Conservation (phyloP, 495 filamentous ascomycete genomes). For the Penicillium daleae region DNA sequence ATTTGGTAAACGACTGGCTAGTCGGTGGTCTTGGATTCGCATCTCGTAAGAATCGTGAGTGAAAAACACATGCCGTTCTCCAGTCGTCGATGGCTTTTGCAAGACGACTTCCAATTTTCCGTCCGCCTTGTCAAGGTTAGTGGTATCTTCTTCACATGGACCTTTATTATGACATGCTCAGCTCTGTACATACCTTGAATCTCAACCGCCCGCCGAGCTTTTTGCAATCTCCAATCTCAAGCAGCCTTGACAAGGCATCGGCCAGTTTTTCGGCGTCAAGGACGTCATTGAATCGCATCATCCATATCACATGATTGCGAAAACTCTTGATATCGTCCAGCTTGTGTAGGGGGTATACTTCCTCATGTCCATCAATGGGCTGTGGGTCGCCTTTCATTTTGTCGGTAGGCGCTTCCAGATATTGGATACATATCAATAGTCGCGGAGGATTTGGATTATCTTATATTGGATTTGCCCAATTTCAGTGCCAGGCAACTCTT, state of each 20-base stretch:
- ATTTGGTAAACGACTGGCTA: conserved; percentile 34
- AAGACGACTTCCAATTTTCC: conserved; percentile 44
- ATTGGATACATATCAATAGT: not conserved
- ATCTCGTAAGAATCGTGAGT: conserved; percentile 35
- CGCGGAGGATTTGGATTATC: not conserved
- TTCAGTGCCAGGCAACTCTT: not conserved
- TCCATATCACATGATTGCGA: conserved; percentile 23
- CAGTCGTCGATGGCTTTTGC: conserved; percentile 30
- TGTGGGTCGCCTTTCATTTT: not conserved
- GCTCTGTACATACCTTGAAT: conserved; percentile 31
- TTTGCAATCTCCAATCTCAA: conserved; percentile 46
- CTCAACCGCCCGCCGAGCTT: conserved; percentile 51
- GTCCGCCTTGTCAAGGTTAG: conserved; percentile 27
- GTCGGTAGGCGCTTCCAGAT: not conserved
- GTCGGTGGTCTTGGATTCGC: conserved; percentile 36
- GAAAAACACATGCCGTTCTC: conserved; percentile 37
- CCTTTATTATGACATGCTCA: not conserved
- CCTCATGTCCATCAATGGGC: not conserved
- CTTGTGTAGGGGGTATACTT: conserved; percentile 24
- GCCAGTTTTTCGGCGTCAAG: conserved; percentile 49
- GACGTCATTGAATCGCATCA: conserved; percentile 50
- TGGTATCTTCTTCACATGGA: not conserved
- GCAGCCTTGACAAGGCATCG: conserved; percentile 39
- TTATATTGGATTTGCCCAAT: not conserved
- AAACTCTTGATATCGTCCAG: conserved; percentile 21